Evolutionary conservation across 352 stramenopile genomes (phyloP).

Genomic region (Pythium dissimile): DNA sequence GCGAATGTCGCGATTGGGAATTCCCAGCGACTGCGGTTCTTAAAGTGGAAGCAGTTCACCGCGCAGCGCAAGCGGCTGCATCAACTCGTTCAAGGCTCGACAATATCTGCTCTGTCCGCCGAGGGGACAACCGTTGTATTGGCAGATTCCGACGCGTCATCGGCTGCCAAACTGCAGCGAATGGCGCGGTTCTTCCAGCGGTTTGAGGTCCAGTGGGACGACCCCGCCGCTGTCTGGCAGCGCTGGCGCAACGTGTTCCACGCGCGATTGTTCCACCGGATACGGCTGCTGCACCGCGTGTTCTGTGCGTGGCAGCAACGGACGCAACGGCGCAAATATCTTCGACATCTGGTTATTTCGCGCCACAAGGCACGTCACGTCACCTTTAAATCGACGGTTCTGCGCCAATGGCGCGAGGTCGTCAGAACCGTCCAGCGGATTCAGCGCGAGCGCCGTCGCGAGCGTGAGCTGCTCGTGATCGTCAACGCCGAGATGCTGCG

Average conservation of each 20-base stretch:
- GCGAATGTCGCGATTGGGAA: constrained; percentile 30
- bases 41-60: constrained; percentile 48
- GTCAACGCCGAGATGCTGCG: constrained; percentile 50
- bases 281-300: constrained; percentile 32
- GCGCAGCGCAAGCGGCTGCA: constrained; percentile 26
- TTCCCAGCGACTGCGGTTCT: constrained; percentile 45
- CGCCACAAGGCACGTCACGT: constrained; percentile 1
- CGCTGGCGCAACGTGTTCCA: constrained; percentile 62
- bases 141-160: neutral
- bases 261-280: constrained; percentile 51
- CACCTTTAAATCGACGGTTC: neutral
- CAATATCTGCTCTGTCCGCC: too few relatives aligned
- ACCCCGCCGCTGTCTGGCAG: constrained; percentile 38
- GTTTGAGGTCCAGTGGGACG: constrained; percentile 36
- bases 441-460: constrained; percentile 40
- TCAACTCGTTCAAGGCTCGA: too few relatives aligned
- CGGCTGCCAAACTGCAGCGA: neutral
- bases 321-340: constrained; percentile 8
- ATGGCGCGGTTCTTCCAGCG: constrained; percentile 54
- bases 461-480: constrained; percentile 56
- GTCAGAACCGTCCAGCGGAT: constrained; percentile 42
- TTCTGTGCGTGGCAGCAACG: constrained; percentile 36
- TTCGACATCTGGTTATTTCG: constrained; percentile 21
- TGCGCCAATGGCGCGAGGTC: constrained; percentile 37
- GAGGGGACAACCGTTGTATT: too few relatives aligned